Base-by-base conservation (phyloP, 768 basidiomycete species). In the Lactifluus echinatus region DNA sequence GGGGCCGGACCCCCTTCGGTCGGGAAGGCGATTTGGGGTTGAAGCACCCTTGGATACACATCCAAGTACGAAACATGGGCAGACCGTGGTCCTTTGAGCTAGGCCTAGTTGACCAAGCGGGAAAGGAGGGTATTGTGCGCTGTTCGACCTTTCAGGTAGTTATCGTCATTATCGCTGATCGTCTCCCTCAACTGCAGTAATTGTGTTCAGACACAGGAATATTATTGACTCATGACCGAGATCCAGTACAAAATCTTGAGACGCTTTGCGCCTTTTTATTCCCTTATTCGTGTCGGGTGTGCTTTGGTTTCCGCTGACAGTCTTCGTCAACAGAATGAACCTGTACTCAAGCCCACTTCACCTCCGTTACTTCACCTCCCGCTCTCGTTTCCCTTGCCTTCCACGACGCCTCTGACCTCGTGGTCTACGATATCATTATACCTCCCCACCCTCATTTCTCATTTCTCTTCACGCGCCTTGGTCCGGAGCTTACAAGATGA, bases 71-170 rank as follows among this genome's bases (percentile, higher is more conserved):
- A 47, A 77, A 83, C 65, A 56, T 90, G 65, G 79, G 77, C 40
- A 74, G 79, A 55, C 80, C 83, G 59, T 89, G 85, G 85, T 77
- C 83, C 15, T 81, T 90, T 60, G 87, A 90, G 70, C 75, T 89
- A 17, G 88, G 87, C 6, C 64, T 91, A 28, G 79, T 83, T 53
- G 89, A 91, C 72, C 76, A 76, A 53, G 68, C 69, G 12, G 81
- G 82, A 14, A 74, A 78, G 56, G 73, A 73, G 60, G 88, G 89
- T 2, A 68, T 79, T 50, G 67, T 89, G 34, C 75, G 88, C 33
- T 78, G 83, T 62, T 87, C 87, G 23, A 90, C 89, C 6, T 91
- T 91, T 62, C 89, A 90, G 85, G 89, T 91, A 60, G 36, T 49
- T 53, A 45, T 40, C 53, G 47, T 55, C 37, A 55, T 55, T 56